Conservation (phyloP, 1,139 yeast species). For the Candida buenavistaensis region DNA sequence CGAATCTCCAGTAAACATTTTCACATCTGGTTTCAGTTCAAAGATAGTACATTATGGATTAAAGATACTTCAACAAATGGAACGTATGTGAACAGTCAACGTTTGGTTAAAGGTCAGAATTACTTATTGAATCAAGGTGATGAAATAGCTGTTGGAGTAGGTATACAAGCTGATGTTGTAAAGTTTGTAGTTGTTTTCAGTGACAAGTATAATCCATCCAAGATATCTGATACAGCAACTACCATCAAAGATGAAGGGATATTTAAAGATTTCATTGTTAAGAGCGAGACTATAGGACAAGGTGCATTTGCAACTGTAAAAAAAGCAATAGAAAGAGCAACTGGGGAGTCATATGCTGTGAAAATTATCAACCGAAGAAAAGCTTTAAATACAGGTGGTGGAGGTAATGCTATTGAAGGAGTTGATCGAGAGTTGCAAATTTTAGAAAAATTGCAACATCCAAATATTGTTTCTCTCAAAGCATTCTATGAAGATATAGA, state of each 20-base stretch:
- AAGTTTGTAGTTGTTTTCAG: conserved; percentile 69
- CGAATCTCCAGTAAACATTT: conserved; percentile 81
- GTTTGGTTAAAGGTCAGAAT: conserved; percentile 76
- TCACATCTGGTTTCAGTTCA: conserved; percentile 59
- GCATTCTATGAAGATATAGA: conserved; percentile 84
- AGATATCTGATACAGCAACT: conserved; percentile 20
- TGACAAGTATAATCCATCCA: conserved; percentile 40
- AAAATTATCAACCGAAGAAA: conserved; percentile 84
- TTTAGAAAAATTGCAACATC: conserved; percentile 73
- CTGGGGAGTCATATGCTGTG: conserved; percentile 87
- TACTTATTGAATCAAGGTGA: conserved; percentile 89
- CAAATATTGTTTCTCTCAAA: conserved; percentile 77
- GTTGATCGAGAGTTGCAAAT: conserved; percentile 86
- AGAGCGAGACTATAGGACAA: conserved; percentile 85
- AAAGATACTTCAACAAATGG: conserved; percentile 87
- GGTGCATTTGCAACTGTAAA: conserved; percentile 97
- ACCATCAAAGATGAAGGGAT: conserved; percentile 48
- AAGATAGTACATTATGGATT: conserved; percentile 58
- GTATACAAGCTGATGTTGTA: conserved; percentile 75
- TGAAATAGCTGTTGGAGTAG: conserved; percentile 87
- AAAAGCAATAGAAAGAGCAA: conserved; percentile 79
- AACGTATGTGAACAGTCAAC: conserved; percentile 74
- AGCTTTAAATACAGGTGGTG: conserved; percentile 71
- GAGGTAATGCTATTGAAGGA: conserved; percentile 53
- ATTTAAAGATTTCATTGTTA: conserved; percentile 70